phyloP scores from a whole-genome alignment of 2,329 filamentous ascomycete genomes.

The Diaporthe sp. region DNA sequence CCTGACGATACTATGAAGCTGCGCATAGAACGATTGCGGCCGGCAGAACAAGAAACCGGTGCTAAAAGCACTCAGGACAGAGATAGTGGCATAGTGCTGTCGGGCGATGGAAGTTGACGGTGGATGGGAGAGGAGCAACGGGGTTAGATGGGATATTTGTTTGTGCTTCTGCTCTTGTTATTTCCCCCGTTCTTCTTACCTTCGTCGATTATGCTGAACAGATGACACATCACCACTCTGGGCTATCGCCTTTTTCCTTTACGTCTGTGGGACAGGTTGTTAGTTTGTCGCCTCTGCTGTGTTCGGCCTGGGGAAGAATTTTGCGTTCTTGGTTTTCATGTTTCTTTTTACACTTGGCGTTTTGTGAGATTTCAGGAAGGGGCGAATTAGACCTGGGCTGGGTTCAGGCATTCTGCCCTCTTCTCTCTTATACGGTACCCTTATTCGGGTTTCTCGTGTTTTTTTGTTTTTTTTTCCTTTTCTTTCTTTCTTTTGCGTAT shows the following conservation, averaged over 20 bases:
- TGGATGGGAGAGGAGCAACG: neutral
- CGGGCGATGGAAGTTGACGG: constrained; percentile 30
- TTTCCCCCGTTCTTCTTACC: neutral
- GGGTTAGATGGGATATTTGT: neutral
- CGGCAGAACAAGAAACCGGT: constrained; percentile 10
- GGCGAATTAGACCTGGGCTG: constrained; percentile 16
- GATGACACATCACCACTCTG: constrained; percentile 26
- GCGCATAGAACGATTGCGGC: constrained; percentile 32
- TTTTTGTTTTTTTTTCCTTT: no score
- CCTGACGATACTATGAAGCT: constrained; percentile 33
- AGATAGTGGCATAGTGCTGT: constrained; percentile 35
- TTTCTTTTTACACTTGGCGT: constrained; percentile 28
- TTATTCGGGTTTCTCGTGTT: neutral
- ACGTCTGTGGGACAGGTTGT: neutral
- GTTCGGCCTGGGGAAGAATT: constrained; percentile 1
- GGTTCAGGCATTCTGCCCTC: constrained; percentile 19
- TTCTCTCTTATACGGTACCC: neutral
- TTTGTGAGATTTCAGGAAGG: constrained; percentile 14
- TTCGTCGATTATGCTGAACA: neutral
- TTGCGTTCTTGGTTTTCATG: neutral
- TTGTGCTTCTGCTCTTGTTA: neutral
- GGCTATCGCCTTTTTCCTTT: constrained; percentile 22
- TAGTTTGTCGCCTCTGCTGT: neutral
- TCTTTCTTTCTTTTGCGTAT: neutral
- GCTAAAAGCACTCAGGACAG: constrained; percentile 33